A percentile compares a stretch with the other conserved stretches of the same genome.
Conservation (phyloP, 768 basidiomycete species). For the Stropharia rugosoannulata region DNA sequence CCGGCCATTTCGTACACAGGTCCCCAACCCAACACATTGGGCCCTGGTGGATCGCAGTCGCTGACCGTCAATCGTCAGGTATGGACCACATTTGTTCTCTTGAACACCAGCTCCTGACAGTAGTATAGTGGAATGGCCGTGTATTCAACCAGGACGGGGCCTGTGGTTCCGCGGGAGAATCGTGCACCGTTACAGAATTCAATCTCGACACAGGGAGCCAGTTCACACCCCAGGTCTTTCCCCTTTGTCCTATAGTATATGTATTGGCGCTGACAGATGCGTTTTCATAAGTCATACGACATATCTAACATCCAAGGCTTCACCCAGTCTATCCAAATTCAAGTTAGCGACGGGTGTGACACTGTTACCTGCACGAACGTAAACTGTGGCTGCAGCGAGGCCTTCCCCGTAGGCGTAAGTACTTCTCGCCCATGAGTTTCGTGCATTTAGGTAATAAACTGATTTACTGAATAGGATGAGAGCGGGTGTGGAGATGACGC, state of each 20-base stretch:
- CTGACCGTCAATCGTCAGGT: slow-evolving; percentile 29
- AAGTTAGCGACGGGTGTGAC: slow-evolving; percentile 32
- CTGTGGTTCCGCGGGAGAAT: slow-evolving; percentile 36
- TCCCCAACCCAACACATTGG: slow-evolving; percentile 29
- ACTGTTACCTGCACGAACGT: slow-evolving; percentile 38
- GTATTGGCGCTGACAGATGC: neutral
- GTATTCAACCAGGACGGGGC: slow-evolving; percentile 36
- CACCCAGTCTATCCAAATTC: slow-evolving; percentile 35
- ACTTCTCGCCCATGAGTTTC: neutral
- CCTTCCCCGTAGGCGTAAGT: slow-evolving; percentile 33
- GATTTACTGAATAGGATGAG: slow-evolving; percentile 24
- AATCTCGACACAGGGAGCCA: slow-evolving; percentile 35
- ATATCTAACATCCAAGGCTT: slow-evolving; percentile 45
- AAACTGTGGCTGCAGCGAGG: slow-evolving; percentile 32
- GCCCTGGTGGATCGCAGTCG: slow-evolving; percentile 24
- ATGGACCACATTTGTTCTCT: neutral
- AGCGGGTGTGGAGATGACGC: slow-evolving; percentile 37
- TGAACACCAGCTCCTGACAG: neutral
- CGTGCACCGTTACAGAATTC: slow-evolving; percentile 37
- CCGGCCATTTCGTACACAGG: slow-evolving; percentile 33
- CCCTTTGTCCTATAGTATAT: neutral
- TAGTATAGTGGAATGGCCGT: slow-evolving; percentile 38
- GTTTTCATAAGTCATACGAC: slow-evolving; percentile 32
- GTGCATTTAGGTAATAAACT: neutral
- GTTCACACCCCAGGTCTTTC: slow-evolving; percentile 24